Evolutionary conservation across 768 basidiomycete species (phyloP).

Genomic region (Mycena vulgaris): DNA sequence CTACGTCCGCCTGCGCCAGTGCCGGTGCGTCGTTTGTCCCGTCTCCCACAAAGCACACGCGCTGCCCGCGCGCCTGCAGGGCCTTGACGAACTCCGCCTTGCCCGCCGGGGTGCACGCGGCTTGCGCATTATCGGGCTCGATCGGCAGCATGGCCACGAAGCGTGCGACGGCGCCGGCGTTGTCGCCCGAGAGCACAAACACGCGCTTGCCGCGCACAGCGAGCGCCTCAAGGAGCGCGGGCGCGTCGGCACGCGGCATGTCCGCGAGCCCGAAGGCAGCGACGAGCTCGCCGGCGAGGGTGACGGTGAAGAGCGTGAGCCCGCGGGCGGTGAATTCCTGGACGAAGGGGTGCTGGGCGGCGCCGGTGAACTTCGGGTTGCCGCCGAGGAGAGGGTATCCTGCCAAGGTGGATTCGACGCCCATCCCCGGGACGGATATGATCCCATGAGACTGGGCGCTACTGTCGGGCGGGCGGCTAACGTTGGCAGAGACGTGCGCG

Average conservation of each 20-base stretch:
- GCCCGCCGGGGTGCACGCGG: slow-evolving; percentile 62
- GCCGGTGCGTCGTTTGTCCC: slow-evolving; percentile 69
- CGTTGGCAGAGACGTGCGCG: slow-evolving; percentile 44
- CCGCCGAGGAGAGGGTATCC: slow-evolving; percentile 54
- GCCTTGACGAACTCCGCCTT: slow-evolving; percentile 55
- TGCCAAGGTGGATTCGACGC: slow-evolving; percentile 52
- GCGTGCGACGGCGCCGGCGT: slow-evolving; percentile 57
- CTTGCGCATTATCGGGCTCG: slow-evolving; percentile 51
- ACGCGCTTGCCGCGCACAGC: slow-evolving; percentile 53
- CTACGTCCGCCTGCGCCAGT: slow-evolving; percentile 66
- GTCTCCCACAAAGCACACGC: slow-evolving; percentile 64
- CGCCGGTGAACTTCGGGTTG: slow-evolving; percentile 51
- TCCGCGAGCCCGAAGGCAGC: slow-evolving; percentile 62
- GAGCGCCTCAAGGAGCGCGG: slow-evolving; percentile 53
- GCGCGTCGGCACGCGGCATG: slow-evolving; percentile 59
- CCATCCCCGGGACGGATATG: slow-evolving; percentile 53
- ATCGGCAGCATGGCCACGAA: slow-evolving; percentile 59
- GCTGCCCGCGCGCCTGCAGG: slow-evolving; percentile 43
- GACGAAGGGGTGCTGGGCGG: slow-evolving; percentile 45
- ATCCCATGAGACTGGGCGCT: slow-evolving; percentile 26
- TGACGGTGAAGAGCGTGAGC: slow-evolving; percentile 61
- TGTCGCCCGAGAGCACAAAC: slow-evolving; percentile 68
- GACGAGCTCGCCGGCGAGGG: slow-evolving; percentile 42
- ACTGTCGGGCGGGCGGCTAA: slow-evolving; percentile 6
- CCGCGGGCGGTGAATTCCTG: slow-evolving; percentile 55